A percentile compares a stretch with the other conserved stretches of the same genome.
phyloP scores from a whole-genome alignment of 2,329 filamentous ascomycete species.

The Fusarium coffeatum region DNA sequence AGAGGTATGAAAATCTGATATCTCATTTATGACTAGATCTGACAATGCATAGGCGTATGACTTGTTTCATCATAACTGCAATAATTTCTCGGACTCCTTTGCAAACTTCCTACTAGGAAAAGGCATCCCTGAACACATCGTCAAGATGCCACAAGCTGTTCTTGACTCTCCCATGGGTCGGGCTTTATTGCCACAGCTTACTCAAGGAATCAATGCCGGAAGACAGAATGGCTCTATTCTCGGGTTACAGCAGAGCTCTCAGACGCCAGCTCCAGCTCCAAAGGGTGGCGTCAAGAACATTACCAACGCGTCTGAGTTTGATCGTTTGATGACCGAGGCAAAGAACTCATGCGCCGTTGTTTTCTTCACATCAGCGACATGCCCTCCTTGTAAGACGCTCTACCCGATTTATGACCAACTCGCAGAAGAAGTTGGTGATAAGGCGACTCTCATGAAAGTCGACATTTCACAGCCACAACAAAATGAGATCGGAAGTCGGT shows the following conservation, averaged over 20 bases:
- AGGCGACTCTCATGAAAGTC: constrained; percentile 81
- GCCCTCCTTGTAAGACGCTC: constrained; percentile 83
- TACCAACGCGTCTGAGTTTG: constrained; percentile 56
- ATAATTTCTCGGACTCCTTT: constrained; percentile 96
- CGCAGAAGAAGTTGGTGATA: constrained; percentile 76
- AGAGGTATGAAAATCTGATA: constrained; percentile 62
- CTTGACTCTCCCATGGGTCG: constrained; percentile 87
- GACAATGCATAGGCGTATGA: constrained; percentile 76
- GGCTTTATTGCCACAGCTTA: constrained; percentile 81
- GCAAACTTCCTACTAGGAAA: constrained; percentile 88
- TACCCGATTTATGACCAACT: constrained; percentile 87
- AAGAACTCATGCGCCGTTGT: constrained; percentile 78
- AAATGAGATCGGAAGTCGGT: constrained; percentile 71
- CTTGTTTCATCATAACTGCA: constrained; percentile 92
- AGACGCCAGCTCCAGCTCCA: constrained; percentile 32
- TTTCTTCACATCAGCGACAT: constrained; percentile 93
- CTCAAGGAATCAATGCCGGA: constrained; percentile 62
- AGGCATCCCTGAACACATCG: constrained; percentile 88
- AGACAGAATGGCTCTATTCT: constrained; percentile 64
- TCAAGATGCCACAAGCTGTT: constrained; percentile 85
- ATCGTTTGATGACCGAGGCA: constrained; percentile 63
- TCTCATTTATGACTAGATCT: not conserved
- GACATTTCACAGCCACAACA: constrained; percentile 77
- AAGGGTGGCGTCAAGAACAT: constrained; percentile 67
- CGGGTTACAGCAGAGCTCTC: constrained; percentile 59